Conservation (phyloP, 768 basidiomycete species). For the Pleurotus ostreatus region DNA sequence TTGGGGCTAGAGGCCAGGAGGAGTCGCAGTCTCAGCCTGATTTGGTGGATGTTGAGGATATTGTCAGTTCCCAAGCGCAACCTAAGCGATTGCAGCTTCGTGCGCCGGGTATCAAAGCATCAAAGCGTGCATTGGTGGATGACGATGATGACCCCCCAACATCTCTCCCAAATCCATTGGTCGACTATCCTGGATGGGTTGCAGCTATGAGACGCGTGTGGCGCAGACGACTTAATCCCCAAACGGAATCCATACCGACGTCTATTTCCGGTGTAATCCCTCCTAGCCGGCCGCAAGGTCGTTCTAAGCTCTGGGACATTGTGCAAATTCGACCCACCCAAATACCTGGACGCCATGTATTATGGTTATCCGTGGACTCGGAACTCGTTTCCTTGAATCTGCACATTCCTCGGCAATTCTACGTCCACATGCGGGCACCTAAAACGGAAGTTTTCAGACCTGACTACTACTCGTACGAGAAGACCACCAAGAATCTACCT, state of each 20-base stretch:
- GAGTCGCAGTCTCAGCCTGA: slow-evolving; percentile 22
- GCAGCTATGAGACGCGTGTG: slow-evolving; percentile 74
- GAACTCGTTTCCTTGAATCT: slow-evolving; percentile 78
- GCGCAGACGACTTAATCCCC: slow-evolving; percentile 54
- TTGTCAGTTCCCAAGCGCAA: slow-evolving; percentile 24
- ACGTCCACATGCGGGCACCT: slow-evolving; percentile 79
- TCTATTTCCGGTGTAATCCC: slow-evolving; percentile 75
- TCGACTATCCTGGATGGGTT: slow-evolving; percentile 75
- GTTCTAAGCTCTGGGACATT: slow-evolving; percentile 79
- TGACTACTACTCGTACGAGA: slow-evolving; percentile 66
- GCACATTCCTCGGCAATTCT: slow-evolving; percentile 88
- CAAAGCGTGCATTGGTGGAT: slow-evolving; percentile 36
- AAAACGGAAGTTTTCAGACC: slow-evolving; percentile 64
- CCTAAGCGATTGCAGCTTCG: slow-evolving; percentile 34
- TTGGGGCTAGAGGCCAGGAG: slow-evolving; percentile 36
- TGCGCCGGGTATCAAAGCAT: slow-evolving; percentile 42
- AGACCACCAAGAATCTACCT: slow-evolving; percentile 75
- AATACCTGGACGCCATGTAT: slow-evolving; percentile 73
- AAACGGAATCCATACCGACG: slow-evolving; percentile 34
- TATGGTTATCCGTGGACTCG: slow-evolving; percentile 85
- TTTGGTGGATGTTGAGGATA: slow-evolving; percentile 62
- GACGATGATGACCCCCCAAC: slow-evolving; percentile 30
- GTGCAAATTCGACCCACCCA: slow-evolving; percentile 82
- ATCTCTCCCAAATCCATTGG: slow-evolving; percentile 54
- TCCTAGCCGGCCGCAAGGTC: slow-evolving; percentile 50